Evolutionary conservation across 106 monocot genomes (phyloP).

Genomic region (Dioscorea zingiberensis): DNA sequence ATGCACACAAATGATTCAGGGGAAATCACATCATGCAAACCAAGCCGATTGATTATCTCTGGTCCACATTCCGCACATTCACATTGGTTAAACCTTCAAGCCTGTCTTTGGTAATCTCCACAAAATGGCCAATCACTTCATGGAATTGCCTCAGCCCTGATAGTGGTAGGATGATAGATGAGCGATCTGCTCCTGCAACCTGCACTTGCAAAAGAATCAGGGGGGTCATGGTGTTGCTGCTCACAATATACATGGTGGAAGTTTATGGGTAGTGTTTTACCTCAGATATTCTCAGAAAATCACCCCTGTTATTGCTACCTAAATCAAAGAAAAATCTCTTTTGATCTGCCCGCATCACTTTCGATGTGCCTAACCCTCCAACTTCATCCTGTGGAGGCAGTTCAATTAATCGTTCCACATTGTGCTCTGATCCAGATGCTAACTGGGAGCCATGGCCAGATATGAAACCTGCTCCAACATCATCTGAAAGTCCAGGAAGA

Average conservation of each 20-base stretch:
- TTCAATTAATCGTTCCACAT: conserved; percentile 59
- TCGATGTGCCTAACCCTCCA: conserved; percentile 56
- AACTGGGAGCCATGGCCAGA: conserved; percentile 43
- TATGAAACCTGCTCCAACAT: conserved; percentile 96
- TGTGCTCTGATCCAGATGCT: conserved; percentile 53
- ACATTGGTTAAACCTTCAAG: conserved; percentile 52
- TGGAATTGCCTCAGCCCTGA: conserved; percentile 84
- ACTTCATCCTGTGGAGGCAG: conserved; percentile 44
- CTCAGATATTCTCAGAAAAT: conserved; percentile 94
- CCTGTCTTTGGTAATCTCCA: conserved; percentile 74
- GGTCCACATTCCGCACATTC: conserved; percentile 55
- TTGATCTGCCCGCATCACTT: conserved; percentile 82
- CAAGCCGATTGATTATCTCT: too few species aligned
- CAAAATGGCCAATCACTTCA: conserved; percentile 87
- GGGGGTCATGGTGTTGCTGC: not conserved
- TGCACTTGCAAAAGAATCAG: conserved; percentile 9
- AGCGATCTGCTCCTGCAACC: conserved; percentile 88
- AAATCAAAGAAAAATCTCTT: conserved; percentile 96
- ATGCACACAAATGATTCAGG: too few species aligned
- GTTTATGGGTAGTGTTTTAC: conserved; percentile 13
- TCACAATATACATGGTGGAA: too few species aligned
- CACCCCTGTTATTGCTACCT: conserved; percentile 85
- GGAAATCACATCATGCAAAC: too few species aligned
- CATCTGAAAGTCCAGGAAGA: conserved; percentile 88
- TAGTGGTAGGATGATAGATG: conserved; percentile 78